Conservation (phyloP, 768 basidiomycete genomes). For the Boletus reticulatus region DNA sequence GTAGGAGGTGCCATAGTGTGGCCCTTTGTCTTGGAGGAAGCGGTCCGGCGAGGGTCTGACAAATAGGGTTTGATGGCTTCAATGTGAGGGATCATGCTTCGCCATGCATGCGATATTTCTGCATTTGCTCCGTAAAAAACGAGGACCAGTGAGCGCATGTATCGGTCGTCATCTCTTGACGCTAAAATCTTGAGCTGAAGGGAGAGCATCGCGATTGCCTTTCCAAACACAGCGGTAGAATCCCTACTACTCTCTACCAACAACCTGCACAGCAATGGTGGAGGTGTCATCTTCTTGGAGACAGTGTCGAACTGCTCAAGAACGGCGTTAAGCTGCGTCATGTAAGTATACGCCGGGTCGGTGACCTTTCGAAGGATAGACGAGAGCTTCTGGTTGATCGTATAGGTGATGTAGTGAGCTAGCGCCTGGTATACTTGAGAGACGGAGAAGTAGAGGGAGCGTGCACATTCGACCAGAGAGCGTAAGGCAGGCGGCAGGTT, state of each 20-base stretch:
- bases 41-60: constrained; percentile 40
- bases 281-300: constrained; percentile 66
- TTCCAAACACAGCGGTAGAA: constrained; percentile 78
- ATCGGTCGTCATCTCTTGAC: constrained; percentile 77
- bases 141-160: constrained; percentile 80
- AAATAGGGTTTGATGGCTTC: constrained; percentile 68
- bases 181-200: constrained; percentile 79
- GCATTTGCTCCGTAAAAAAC: constrained; percentile 88
- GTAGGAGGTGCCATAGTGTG: constrained; percentile 27
- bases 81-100: constrained; percentile 65
- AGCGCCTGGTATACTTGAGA: constrained; percentile 90
- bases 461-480: constrained; percentile 79
- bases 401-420: constrained; percentile 82
- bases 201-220: constrained; percentile 80
- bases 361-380: constrained; percentile 81
- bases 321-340: constrained; percentile 80
- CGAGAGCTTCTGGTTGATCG: constrained; percentile 79
- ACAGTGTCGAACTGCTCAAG: constrained; percentile 89
- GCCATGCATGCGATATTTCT: constrained; percentile 88
- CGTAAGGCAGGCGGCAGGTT: constrained; percentile 69
- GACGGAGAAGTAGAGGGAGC: constrained; percentile 88
- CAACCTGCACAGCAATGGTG: constrained; percentile 67
- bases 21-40: constrained; percentile 28
- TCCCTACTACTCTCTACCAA: constrained; percentile 85
- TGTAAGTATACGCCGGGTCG: constrained; percentile 78